phyloP scores from a whole-genome alignment of 75 land plant species.

The Azolla pinnata region DNA sequence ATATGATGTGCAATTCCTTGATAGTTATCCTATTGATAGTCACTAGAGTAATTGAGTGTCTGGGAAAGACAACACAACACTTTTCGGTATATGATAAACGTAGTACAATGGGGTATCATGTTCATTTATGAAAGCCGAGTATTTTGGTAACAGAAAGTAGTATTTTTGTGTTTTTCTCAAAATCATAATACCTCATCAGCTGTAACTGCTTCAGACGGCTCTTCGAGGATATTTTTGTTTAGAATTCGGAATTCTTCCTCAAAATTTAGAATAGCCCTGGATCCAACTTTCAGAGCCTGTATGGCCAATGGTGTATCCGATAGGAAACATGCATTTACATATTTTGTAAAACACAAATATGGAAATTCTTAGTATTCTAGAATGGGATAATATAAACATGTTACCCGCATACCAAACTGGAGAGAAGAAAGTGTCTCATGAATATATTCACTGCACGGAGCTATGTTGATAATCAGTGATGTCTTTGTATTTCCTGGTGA shows the following conservation, averaged over 20 bases:
- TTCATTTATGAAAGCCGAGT: no score
- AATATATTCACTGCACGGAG: constrained; percentile 31
- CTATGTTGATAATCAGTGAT: constrained; percentile 30
- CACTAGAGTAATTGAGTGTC: no score
- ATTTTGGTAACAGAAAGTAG: no score
- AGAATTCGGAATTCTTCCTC: constrained; percentile 32
- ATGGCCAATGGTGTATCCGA: background rate
- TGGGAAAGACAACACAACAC: no score
- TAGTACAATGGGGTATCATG: no score
- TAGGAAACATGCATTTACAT: background rate
- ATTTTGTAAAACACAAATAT: background rate
- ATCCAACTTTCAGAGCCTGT: constrained; percentile 37
- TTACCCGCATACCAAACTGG: constrained; percentile 29
- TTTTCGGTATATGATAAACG: no score
- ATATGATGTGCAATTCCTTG: no score
- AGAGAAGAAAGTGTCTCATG: constrained; percentile 33
- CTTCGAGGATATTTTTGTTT: constrained; percentile 22
- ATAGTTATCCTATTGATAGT: no score
- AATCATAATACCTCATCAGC: no score
- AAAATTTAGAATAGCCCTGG: constrained; percentile 30
- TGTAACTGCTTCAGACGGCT: no score
- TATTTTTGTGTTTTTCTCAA: no score
- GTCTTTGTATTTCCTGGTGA: constrained; percentile 32
- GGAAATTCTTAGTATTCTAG: background rate
- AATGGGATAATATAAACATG: background rate